Evolutionary conservation across 257 asterid species (phyloP).

Genomic region (Petunia axillaris): DNA sequence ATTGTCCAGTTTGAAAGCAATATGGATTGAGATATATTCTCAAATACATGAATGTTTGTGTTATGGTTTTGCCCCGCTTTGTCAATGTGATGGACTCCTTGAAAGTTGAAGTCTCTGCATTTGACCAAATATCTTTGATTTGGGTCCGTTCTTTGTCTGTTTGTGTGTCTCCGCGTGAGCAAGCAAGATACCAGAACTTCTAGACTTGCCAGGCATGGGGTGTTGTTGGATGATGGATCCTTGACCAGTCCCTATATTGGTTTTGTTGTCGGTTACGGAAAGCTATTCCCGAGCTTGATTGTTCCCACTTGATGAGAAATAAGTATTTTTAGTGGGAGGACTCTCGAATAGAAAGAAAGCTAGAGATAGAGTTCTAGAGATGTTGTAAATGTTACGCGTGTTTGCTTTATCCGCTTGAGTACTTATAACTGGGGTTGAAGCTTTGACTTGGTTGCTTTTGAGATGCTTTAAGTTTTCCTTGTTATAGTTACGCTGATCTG

Average conservation of each 20-base stretch:
- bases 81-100: background rate
- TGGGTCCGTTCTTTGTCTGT: background rate
- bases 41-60: background rate
- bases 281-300: background rate
- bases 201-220: background rate
- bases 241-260: background rate
- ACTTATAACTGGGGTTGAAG: background rate
- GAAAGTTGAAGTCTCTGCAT: background rate
- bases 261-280: background rate
- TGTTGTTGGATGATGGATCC: background rate
- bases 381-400: background rate
- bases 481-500: background rate
- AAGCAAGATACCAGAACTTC: background rate
- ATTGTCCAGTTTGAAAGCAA: background rate
- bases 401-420: background rate
- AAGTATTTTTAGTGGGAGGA: background rate
- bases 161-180: background rate
- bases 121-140: background rate
- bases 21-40: background rate
- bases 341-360: slow-evolving; percentile 3
- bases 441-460: background rate
- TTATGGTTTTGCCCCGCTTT: background rate
- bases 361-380: background rate
- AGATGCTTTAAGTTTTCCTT: background rate
- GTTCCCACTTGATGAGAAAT: background rate